phyloP scores from a whole-genome alignment of 2,329 filamentous ascomycete species.

The Aspergillus fumigatiaffinis region DNA sequence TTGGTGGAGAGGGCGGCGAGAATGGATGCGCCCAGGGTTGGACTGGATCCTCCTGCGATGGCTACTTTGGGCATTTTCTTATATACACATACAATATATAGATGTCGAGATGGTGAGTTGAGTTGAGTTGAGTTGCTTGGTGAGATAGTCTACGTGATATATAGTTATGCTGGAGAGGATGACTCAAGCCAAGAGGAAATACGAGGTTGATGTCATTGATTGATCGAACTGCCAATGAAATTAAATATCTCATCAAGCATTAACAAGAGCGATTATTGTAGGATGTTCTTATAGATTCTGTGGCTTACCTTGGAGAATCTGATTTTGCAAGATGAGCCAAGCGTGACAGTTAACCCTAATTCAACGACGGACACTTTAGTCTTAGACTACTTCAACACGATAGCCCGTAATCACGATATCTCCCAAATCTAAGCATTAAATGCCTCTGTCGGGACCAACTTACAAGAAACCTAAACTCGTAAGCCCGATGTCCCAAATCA shows the following conservation, averaged over 20 bases:
- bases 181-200: not conserved
- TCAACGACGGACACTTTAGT: too few relatives aligned
- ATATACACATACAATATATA: too few relatives aligned
- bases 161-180: not conserved
- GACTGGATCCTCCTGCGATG: not conserved
- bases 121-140: too few relatives aligned
- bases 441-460: too few relatives aligned
- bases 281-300: not conserved
- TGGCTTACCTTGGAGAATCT: not conserved
- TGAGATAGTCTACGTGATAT: not conserved
- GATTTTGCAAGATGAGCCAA: not conserved
- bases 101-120: not conserved
- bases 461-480: too few relatives aligned
- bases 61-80: not conserved
- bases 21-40: constrained; percentile 12
- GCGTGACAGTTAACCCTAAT: not conserved
- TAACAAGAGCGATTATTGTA: not conserved
- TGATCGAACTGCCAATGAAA: not conserved
- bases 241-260: not conserved
- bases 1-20: constrained; percentile 15
- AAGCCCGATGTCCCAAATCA: too few relatives aligned
- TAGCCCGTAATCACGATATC: not conserved
- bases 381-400: too few relatives aligned
- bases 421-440: too few relatives aligned
- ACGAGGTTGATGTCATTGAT: not conserved